Conservation (phyloP, 139 green algal species). For the Pycnococcus provasolii region DNA sequence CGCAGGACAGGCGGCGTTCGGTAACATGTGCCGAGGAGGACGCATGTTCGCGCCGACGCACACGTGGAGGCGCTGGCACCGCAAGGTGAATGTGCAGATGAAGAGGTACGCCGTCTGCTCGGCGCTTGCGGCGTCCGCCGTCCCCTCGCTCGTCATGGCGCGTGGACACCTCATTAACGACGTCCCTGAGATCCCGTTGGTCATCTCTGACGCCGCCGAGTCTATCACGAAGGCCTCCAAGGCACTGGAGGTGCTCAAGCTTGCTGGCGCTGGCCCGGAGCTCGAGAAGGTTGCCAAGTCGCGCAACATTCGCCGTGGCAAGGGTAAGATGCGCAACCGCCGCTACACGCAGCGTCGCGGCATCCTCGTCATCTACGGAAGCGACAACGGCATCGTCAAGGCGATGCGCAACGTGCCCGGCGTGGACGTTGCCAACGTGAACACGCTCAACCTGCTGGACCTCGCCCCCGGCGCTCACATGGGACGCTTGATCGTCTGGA, state of each 20-base stretch:
- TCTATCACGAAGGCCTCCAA: slow-evolving; percentile 83
- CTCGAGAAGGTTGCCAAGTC: slow-evolving; percentile 77
- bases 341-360: slow-evolving; percentile 87
- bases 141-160: slow-evolving; percentile 91
- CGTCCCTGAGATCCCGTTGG: slow-evolving; percentile 90
- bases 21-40: slow-evolving; percentile 98
- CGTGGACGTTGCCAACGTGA: slow-evolving; percentile 77
- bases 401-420: slow-evolving; percentile 81
- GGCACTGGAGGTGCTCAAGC: slow-evolving; percentile 76
- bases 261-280: slow-evolving; percentile 71
- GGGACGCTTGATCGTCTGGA: slow-evolving; percentile 96
- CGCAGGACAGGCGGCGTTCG: slow-evolving; percentile 95
- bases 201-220: slow-evolving; percentile 74
- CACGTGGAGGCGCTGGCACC: slow-evolving; percentile 90
- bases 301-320: slow-evolving; percentile 69
- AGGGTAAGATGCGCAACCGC: slow-evolving; percentile 97
- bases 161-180: slow-evolving; percentile 85
- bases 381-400: slow-evolving; percentile 69
- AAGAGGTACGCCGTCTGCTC: slow-evolving; percentile 92
- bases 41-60: slow-evolving; percentile 93
- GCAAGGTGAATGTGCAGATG: slow-evolving; percentile 95
- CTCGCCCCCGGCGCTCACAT: slow-evolving; percentile 94
- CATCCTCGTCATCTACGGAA: slow-evolving; percentile 83
- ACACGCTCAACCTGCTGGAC: slow-evolving; percentile 91
- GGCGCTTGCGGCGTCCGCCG: slow-evolving; percentile 82